These are phyloP conservation scores for Scenedesmus sp. DNA, from an alignment of 163 green algal species.

Conservation along the genomic window DNA sequence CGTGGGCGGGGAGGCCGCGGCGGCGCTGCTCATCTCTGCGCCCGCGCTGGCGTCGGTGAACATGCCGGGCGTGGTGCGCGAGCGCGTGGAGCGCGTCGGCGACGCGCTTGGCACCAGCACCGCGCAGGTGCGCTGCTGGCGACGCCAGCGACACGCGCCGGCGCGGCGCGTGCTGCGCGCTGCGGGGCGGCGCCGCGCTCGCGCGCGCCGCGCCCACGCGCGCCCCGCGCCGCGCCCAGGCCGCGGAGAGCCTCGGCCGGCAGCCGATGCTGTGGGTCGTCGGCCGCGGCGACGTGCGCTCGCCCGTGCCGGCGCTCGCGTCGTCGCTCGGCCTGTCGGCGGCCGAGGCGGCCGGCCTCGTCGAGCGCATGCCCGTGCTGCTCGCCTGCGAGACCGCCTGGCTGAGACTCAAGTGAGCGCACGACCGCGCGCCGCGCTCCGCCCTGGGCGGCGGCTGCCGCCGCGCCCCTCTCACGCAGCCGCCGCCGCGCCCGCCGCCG, in stretches of 20 bases:
- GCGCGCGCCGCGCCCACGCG: not conserved
- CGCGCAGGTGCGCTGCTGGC: constrained; percentile 7
- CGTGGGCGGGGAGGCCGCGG: constrained; percentile 12
- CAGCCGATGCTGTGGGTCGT: constrained; percentile 60
- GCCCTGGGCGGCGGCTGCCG: too few relatives aligned
- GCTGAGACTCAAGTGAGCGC: constrained; percentile 46
- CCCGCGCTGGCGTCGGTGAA: constrained; percentile 43
- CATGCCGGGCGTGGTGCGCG: constrained; percentile 47
- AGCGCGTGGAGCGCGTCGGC: constrained; percentile 42
- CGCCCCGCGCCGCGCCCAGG: not conserved
- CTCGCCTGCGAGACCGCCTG: constrained; percentile 41
- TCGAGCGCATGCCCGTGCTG: constrained; percentile 50
- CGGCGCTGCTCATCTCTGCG: constrained; percentile 21
- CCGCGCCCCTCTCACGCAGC: too few relatives aligned
- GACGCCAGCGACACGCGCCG: too few relatives aligned
- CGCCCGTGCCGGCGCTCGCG: constrained; percentile 29
- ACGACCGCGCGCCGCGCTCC: too few relatives aligned
- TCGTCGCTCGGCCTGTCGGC: constrained; percentile 9
- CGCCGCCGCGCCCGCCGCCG: not conserved
- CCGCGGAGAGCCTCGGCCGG: constrained; percentile 41
- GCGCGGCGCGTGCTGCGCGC: not conserved
- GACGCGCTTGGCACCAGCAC: constrained; percentile 33
- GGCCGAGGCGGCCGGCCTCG: constrained; percentile 24
- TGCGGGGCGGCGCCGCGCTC: too few relatives aligned
- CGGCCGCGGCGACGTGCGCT: constrained; percentile 27